Evolutionary conservation across 768 basidiomycete genomes (phyloP).

Genomic region (Boletus rufocinnamomeus): DNA sequence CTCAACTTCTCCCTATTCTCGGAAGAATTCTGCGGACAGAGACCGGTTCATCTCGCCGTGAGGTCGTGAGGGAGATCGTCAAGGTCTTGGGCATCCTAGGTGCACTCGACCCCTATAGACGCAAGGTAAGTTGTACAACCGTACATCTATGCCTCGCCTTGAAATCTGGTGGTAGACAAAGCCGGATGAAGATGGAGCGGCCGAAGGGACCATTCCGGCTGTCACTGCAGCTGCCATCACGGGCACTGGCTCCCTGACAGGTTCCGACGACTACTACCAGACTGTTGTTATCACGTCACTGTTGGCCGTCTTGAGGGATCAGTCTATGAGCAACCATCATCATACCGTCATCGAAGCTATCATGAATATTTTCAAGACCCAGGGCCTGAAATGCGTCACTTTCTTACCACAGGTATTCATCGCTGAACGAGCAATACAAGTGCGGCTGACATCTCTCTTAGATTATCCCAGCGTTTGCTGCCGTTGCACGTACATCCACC

Average conservation of each 20-base stretch:
- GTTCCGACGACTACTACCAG: conserved; percentile 96
- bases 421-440: background rate
- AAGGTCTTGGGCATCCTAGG: conserved; percentile 96
- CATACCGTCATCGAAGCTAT: conserved; percentile 96
- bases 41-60: conserved; percentile 69
- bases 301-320: conserved; percentile 84
- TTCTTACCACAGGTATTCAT: conserved; percentile 84
- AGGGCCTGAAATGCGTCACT: conserved; percentile 92
- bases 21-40: conserved; percentile 87
- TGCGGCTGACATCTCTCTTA: conserved; percentile 31
- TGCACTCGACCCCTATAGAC: conserved; percentile 92
- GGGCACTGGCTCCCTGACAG: conserved; percentile 58
- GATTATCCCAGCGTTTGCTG: conserved; percentile 95
- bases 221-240: conserved; percentile 70
- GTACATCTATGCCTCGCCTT: background rate
- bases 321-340: conserved; percentile 81
- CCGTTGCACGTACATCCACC: conserved; percentile 79
- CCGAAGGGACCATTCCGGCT: conserved; percentile 58
- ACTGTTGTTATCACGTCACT: conserved; percentile 91
- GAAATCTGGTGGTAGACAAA: conserved; percentile 43
- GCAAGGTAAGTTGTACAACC: conserved; percentile 63
- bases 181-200: conserved; percentile 63
- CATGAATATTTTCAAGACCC: conserved; percentile 99
- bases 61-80: conserved; percentile 92
- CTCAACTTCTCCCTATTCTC: conserved; percentile 83